phyloP scores from a whole-genome alignment of 495 filamentous ascomycete species.

The Podospora pseudopauciseta region DNA sequence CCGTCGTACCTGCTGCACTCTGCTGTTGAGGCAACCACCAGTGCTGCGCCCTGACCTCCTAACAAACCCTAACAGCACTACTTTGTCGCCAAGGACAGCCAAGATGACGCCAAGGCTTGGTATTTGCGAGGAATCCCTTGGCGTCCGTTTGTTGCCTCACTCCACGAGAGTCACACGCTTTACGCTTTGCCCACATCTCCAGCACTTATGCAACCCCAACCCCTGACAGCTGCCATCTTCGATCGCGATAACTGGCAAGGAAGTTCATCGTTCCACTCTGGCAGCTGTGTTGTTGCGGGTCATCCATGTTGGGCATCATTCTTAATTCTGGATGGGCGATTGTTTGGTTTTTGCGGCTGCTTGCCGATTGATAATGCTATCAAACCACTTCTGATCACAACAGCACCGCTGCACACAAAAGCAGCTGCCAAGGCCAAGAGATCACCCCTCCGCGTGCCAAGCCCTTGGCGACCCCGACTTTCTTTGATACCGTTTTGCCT shows the following conservation, averaged over 20 bases:
- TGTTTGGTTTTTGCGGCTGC: neutral
- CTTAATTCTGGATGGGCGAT: too few relatives aligned
- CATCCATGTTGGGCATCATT: neutral
- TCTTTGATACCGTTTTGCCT: constrained; percentile 14
- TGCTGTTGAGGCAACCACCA: constrained; percentile 13
- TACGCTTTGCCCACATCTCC: constrained; percentile 21
- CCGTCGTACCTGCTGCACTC: constrained; percentile 15
- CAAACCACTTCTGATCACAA: neutral
- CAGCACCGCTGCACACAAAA: neutral
- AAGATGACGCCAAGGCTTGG: constrained; percentile 37
- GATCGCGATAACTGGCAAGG: neutral
- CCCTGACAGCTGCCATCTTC: constrained; percentile 7
- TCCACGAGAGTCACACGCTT: constrained; percentile 25
- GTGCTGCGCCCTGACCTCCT: neutral
- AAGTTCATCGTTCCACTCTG: too few relatives aligned
- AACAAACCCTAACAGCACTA: constrained; percentile 25
- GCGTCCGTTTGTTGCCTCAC: constrained; percentile 23
- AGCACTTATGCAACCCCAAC: constrained; percentile 6
- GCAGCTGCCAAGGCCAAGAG: constrained; percentile 14
- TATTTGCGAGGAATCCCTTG: constrained; percentile 30
- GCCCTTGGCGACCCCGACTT: constrained; percentile 21
- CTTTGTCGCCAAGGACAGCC: constrained; percentile 24
- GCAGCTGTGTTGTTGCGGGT: neutral
- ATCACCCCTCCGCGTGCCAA: constrained; percentile 22
- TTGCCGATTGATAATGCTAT: neutral